Evolutionary conservation across 192 early-diverging fungal species (phyloP), one percentile per base, ranked within the genome.

Genomic region (Umbelopsis isabellina): DNA sequence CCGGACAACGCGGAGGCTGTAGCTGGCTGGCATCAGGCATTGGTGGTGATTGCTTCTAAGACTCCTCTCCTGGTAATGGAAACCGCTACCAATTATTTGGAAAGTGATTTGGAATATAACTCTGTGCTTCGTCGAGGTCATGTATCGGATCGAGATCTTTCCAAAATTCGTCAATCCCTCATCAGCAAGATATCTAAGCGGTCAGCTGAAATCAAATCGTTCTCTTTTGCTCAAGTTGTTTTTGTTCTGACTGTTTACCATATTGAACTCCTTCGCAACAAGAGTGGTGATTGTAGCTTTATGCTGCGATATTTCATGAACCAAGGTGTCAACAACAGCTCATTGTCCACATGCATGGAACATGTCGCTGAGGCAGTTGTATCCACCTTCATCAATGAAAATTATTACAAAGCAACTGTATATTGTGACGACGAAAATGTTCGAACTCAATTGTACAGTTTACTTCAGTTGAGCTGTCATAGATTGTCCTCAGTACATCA

Each of bases 231-330:
- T 4, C 89, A 92, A 71, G 82, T 88, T 3, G 91, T 89, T 5
- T 99, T 94, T 77, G 83, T 97, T 12, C 81, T 95, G 27, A 85
- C 93, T 7, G 89, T 96, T 2, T 90, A 93, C 71, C 87, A 94
- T 55, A 86, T 96, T 16, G 97, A 99, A 72, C 81, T 84, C 6
- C 85, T 93, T 74, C 85, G 94, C 22, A 91, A 90, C 35, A 75
- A 80, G 35, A 72, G 88, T 41, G 90, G 92, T 22, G 80, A 88
- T 77, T 92, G 88, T 66, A 86, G 86, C 3, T 86, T 88, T 50
- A 86, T 96, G 47, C 79, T 93, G 37, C 83, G 85, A 53, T 98
- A 98, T 73, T 91, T 98, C 69, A 82, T 86, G 79, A 95, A 98
- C 72, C 86, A 94, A 37, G 91, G 94, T 18, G 89, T 95, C 49